Conservation (phyloP, 371 early-diverging fungal genomes). For the Amoeboaphelidium occidentale region DNA sequence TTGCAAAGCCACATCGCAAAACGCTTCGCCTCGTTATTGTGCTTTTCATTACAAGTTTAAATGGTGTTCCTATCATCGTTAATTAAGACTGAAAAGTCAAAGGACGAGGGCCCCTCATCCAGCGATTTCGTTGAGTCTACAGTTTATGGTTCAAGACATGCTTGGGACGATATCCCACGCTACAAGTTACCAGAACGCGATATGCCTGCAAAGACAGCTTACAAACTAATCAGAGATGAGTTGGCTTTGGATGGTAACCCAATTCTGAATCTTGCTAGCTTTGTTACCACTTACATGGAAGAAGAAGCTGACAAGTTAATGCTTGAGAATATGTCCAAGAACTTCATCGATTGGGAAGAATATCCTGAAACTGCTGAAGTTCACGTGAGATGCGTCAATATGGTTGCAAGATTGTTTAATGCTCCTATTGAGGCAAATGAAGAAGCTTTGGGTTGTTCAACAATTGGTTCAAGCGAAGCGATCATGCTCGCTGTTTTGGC, state of each 20-base stretch:
- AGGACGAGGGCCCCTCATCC: too few relatives aligned
- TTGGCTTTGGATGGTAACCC: conserved; percentile 34
- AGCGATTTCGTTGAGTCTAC: not conserved
- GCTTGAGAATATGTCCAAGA: conserved; percentile 34
- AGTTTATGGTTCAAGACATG: not conserved
- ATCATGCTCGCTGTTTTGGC: conserved; percentile 39
- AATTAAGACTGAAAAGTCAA: too few relatives aligned
- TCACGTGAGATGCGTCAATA: conserved; percentile 28
- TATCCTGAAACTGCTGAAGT: conserved; percentile 27
- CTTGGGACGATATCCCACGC: not conserved
- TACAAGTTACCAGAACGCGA: not conserved
- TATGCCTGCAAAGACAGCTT: conserved; percentile 4
- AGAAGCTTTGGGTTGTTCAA: conserved; percentile 29
- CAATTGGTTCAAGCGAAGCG: conserved; percentile 44
- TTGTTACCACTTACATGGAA: conserved; percentile 52
- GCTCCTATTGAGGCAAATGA: conserved; percentile 11
- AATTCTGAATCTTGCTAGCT: conserved; percentile 37
- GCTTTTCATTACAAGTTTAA: too few relatives aligned
- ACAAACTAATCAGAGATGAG: conserved; percentile 11
- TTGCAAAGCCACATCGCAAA: too few relatives aligned
- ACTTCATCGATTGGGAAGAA: conserved; percentile 40
- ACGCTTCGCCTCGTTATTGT: too few relatives aligned
- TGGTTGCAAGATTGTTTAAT: conserved; percentile 34
- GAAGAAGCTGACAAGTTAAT: conserved; percentile 44
- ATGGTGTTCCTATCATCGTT: too few relatives aligned